Conservation (phyloP, 441 rosid species). For the Viola pubescens region DNA sequence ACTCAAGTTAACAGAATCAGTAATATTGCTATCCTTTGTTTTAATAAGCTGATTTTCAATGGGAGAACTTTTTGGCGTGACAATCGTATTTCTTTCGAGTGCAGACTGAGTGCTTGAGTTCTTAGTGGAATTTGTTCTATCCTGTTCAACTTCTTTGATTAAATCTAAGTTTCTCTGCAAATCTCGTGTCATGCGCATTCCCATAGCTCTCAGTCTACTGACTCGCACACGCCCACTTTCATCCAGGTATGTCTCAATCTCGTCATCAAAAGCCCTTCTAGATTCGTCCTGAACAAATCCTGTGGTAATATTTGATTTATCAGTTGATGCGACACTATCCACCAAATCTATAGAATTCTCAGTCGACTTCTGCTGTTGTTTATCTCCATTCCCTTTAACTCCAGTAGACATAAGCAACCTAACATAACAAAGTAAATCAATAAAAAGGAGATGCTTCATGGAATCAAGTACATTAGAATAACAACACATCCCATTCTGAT, state of each 20-base stretch:
- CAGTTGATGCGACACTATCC: slow-evolving; percentile 22
- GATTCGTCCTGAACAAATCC: slow-evolving; percentile 36
- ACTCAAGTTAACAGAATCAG: slow-evolving; percentile 29
- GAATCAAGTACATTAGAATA: not conserved
- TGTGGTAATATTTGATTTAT: slow-evolving; percentile 31
- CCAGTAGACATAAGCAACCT: slow-evolving; percentile 62
- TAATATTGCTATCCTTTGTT: slow-evolving; percentile 24
- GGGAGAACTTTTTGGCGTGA: slow-evolving; percentile 26
- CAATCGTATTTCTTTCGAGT: slow-evolving; percentile 21
- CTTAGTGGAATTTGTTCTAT: slow-evolving; percentile 21
- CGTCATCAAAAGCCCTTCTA: slow-evolving; percentile 38
- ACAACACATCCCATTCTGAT: slow-evolving; percentile 1
- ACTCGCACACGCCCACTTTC: slow-evolving; percentile 75
- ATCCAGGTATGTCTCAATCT: slow-evolving; percentile 73
- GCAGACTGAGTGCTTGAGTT: slow-evolving; percentile 21
- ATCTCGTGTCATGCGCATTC: slow-evolving; percentile 92
- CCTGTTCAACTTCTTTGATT: slow-evolving; percentile 77
- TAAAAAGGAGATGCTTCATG: slow-evolving; percentile 14
- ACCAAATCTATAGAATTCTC: slow-evolving; percentile 29
- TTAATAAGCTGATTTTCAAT: slow-evolving; percentile 28
- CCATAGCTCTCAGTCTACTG: slow-evolving; percentile 83
- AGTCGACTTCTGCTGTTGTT: slow-evolving; percentile 26
- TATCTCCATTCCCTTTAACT: slow-evolving; percentile 37
- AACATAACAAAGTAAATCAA: slow-evolving; percentile 20
- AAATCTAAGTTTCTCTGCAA: slow-evolving; percentile 90